Base-by-base conservation (phyloP, 75 land plant species). In the Picea sitchensis region DNA sequence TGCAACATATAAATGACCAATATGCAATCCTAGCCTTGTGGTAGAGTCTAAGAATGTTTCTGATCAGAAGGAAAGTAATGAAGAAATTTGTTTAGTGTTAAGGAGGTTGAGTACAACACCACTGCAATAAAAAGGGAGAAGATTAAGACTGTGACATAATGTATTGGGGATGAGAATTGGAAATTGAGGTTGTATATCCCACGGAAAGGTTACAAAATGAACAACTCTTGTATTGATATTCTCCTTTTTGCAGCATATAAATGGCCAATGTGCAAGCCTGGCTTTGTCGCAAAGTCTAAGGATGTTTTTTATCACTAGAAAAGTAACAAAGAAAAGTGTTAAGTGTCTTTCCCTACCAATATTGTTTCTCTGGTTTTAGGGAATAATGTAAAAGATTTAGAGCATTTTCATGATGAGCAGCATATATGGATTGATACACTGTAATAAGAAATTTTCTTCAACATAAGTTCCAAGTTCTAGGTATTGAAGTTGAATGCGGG, bases 241-340 rank as follows among this genome's bases (percentile, higher is more conserved):
- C 99, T 97, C 83, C 92, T 97, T 4, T 97, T 97, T 90, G 99
- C 99, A 68, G 95, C 99, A 54, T 94, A 93, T 86, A 93, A 93
- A 83, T 97, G 99, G 99, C 98, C 95, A 2, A 97, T 97, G 98
- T 95, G 96, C 81, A 97, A 97, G 76, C 99, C 98, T 79, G 95
- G 99, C 83, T 83, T 97, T 60, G 99, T 97, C 54, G 99, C 98
- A 12, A 98, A 97, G 88, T 80, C 95, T 14, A 97, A 97, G 88
- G 99, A 97, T 85, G 91, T 91, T 6, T 93, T 95, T 88, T 98
- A 97, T 84, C 99, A 97, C 82, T 95, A 97, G 80, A 90, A 98
- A 21, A 95, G 94, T 79, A 95, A 97, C 77, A 97, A 97, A 62
- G 26, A 26, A 26, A 26, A 26, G 26, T 26, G 26, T 26, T 26